phyloP scores from a whole-genome alignment of 1,139 yeast genomes.

The Candida albicans region DNA sequence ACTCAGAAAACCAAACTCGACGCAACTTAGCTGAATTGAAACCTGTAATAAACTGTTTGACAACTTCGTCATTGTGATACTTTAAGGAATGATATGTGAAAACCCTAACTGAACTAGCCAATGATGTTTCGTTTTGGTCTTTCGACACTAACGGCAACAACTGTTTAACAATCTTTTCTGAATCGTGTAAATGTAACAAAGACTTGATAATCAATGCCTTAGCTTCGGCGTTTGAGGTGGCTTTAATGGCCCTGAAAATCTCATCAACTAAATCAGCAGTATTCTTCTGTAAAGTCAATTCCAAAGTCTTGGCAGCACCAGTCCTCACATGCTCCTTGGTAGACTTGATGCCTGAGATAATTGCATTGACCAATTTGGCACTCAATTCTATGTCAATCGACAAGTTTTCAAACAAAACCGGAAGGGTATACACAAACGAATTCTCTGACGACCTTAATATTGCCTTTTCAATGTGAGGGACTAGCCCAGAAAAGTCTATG shows the following conservation, averaged over 20 bases:
- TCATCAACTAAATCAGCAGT: conserved; percentile 43
- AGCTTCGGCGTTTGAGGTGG: conserved; percentile 67
- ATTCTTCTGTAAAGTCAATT: conserved; percentile 21
- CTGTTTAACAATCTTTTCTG: conserved; percentile 41
- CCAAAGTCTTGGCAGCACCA: conserved; percentile 49
- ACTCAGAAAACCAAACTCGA: conserved; percentile 64
- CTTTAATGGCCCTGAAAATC: conserved; percentile 55
- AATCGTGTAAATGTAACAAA: conserved; percentile 17
- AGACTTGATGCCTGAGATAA: conserved; percentile 69
- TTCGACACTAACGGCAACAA: conserved; percentile 57
- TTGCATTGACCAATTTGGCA: conserved; percentile 56
- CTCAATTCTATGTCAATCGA: conserved; percentile 17
- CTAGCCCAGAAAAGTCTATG: conserved; percentile 34
- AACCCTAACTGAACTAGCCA: conserved; percentile 51
- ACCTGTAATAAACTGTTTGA: conserved; percentile 37
- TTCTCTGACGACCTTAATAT: conserved; percentile 80
- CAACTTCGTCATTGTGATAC: conserved; percentile 14
- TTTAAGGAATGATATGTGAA: conserved; percentile 40
- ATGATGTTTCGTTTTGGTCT: conserved; percentile 73
- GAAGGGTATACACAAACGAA: conserved; percentile 54
- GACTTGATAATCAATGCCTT: conserved; percentile 37
- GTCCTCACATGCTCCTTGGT: conserved; percentile 64
- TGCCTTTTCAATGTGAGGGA: conserved; percentile 75
- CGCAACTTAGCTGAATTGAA: conserved; percentile 57
- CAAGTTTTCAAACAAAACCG: conserved; percentile 40